These are phyloP conservation scores for Fusarium illudens DNA, from an alignment of 2,329 filamentous ascomycete species.

Conservation along the genomic window DNA sequence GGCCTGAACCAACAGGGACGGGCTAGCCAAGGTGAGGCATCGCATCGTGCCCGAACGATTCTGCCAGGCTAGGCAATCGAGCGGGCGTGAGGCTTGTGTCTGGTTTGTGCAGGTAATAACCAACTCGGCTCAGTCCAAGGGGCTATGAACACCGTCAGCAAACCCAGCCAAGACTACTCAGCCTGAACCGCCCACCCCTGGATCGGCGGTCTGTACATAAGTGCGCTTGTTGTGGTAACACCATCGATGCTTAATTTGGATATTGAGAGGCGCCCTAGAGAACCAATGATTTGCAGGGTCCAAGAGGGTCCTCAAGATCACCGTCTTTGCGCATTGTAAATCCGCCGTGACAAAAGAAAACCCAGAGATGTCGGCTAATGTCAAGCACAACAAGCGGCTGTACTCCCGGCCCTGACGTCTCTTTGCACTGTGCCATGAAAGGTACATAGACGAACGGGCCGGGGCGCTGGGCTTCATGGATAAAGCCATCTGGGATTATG, in stretches of 20 bases:
- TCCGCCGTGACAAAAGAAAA: slow-evolving; percentile 14
- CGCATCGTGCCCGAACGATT: slow-evolving; percentile 15
- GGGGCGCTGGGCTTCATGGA: slow-evolving; percentile 27
- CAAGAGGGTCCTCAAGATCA: slow-evolving; percentile 25
- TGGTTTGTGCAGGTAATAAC: neutral
- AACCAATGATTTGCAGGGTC: slow-evolving; percentile 38
- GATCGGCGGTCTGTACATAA: slow-evolving; percentile 38
- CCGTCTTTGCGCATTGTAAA: slow-evolving; percentile 9
- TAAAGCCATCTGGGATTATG: slow-evolving; percentile 29
- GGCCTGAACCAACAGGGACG: neutral
- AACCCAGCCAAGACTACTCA: slow-evolving; percentile 38
- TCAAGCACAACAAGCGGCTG: slow-evolving; percentile 1
- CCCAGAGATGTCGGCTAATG: neutral
- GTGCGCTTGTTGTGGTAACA: slow-evolving; percentile 27
- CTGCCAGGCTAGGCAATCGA: slow-evolving; percentile 26
- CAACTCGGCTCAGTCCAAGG: neutral
- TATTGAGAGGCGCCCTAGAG: slow-evolving; percentile 12
- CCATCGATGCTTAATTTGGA: slow-evolving; percentile 38
- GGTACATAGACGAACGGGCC: slow-evolving; percentile 15
- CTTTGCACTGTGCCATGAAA: slow-evolving; percentile 8
- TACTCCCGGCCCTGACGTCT: slow-evolving; percentile 9
- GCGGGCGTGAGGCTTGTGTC: slow-evolving; percentile 7
- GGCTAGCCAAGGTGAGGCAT: slow-evolving; percentile 15
- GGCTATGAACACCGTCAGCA: slow-evolving; percentile 30
- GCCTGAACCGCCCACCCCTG: slow-evolving; percentile 30